phyloP scores from a whole-genome alignment of 495 filamentous ascomycete species.

The Neurospora cerealis region DNA sequence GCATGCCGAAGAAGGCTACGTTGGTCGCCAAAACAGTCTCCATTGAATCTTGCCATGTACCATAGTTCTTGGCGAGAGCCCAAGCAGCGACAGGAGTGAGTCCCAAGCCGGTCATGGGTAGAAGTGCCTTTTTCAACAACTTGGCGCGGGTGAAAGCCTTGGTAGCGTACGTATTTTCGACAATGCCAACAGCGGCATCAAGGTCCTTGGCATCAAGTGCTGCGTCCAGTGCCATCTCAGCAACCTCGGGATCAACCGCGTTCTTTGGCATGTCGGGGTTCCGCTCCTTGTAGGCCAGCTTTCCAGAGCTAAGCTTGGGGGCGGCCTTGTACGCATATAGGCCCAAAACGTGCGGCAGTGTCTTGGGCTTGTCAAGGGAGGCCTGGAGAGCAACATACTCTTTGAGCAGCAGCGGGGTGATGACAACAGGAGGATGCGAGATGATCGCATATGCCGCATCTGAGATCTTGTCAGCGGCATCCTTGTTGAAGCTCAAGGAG shows the following conservation, averaged over 20 bases:
- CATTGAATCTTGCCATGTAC: slow-evolving; percentile 56
- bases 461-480: slow-evolving; percentile 36
- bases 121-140: slow-evolving; percentile 35
- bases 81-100: slow-evolving; percentile 63
- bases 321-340: slow-evolving; percentile 79
- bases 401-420: slow-evolving; percentile 59
- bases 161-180: slow-evolving; percentile 65
- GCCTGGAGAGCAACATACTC: slow-evolving; percentile 63
- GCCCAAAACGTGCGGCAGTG: slow-evolving; percentile 66
- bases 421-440: slow-evolving; percentile 68
- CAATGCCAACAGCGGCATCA: slow-evolving; percentile 63
- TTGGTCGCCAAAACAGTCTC: slow-evolving; percentile 58
- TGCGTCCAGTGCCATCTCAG: slow-evolving; percentile 58
- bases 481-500: slow-evolving; percentile 4
- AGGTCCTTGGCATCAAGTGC: slow-evolving; percentile 73
- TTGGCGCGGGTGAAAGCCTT: slow-evolving; percentile 64
- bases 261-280: slow-evolving; percentile 59
- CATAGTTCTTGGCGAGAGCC: slow-evolving; percentile 50
- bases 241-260: slow-evolving; percentile 57
- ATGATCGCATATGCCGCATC: slow-evolving; percentile 54
- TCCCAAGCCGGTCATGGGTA: slow-evolving; percentile 30
- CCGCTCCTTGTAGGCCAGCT: slow-evolving; percentile 48
- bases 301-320: slow-evolving; percentile 48
- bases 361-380: slow-evolving; percentile 57
- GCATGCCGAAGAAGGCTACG: slow-evolving; percentile 68